A percentile compares a stretch with the other conserved stretches of the same genome.
Evolutionary conservation across 2,329 filamentous ascomycete species (phyloP).

Genomic region (Fragosphaeria purpurea): DNA sequence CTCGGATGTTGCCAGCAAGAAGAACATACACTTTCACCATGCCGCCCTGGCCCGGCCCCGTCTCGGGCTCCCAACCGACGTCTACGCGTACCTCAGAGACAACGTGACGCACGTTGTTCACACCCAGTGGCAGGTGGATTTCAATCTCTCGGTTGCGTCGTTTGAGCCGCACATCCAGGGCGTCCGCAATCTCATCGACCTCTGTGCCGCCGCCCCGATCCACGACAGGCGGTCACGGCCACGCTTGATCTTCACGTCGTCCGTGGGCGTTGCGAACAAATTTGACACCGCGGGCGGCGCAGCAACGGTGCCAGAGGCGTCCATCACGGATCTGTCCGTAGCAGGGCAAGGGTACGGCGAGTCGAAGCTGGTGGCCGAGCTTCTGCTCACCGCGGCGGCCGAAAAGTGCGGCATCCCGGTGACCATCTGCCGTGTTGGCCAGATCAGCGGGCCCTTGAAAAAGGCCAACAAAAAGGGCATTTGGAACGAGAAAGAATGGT

Average conservation of each 20-base stretch:
- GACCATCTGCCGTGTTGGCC: constrained; percentile 1
- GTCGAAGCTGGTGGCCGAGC: constrained; percentile 1
- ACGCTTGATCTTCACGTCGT: constrained; percentile 1
- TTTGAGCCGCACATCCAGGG: background rate
- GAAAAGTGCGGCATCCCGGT: background rate
- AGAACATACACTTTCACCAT: background rate
- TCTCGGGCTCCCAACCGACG: background rate
- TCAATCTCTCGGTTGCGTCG: background rate
- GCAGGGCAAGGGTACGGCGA: background rate
- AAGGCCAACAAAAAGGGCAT: background rate
- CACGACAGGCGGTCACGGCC: background rate
- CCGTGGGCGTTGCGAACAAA: background rate
- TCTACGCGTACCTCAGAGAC: background rate
- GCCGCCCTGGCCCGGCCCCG: background rate
- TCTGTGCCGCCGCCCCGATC: background rate
- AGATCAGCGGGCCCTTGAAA: constrained; percentile 1
- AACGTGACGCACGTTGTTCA: constrained; percentile 1
- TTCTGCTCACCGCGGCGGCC: background rate
- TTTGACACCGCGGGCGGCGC: too few relatives aligned
- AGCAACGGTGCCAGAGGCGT: background rate
- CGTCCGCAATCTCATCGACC: background rate
- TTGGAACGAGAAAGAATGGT: constrained; percentile 2
- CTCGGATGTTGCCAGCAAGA: too few relatives aligned
- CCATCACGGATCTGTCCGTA: background rate
- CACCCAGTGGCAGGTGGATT: constrained; percentile 4